Conservation (phyloP, 495 filamentous ascomycete genomes). For the Talaromyces ruber region DNA sequence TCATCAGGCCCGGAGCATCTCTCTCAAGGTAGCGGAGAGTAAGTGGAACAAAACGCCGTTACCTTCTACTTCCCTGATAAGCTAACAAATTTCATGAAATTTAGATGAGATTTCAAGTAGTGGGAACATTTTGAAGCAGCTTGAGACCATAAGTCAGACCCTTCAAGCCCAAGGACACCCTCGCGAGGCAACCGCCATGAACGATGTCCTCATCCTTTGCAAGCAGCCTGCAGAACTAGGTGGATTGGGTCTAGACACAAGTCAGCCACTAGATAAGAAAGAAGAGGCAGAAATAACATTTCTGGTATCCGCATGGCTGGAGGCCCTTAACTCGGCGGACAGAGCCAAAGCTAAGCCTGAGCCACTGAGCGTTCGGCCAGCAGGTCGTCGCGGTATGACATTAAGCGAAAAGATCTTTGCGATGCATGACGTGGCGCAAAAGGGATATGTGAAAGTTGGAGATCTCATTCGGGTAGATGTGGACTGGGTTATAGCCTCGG, state of each 20-base stretch:
- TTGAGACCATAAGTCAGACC: not conserved
- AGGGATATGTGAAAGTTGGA: conserved; percentile 25
- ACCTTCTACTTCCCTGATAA: not conserved
- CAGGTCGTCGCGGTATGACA: conserved; percentile 27
- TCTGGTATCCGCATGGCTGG: conserved; percentile 23
- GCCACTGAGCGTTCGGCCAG: conserved; percentile 11
- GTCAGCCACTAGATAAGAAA: not conserved
- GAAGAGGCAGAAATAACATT: conserved; percentile 17
- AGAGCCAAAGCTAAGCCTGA: conserved; percentile 8
- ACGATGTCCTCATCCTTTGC: conserved; percentile 11
- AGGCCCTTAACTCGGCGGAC: conserved; percentile 30
- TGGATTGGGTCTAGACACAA: conserved; percentile 9
- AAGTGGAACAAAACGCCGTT: not conserved
- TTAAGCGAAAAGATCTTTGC: conserved; percentile 36
- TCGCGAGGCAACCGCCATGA: conserved; percentile 7
- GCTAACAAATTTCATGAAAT: not conserved
- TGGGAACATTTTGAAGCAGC: not conserved
- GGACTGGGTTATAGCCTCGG: conserved; percentile 35
- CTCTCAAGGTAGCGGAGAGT: not conserved
- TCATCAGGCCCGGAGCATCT: not conserved
- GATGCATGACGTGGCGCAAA: conserved; percentile 22
- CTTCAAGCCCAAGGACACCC: conserved; percentile 1
- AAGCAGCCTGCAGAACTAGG: conserved; percentile 10
- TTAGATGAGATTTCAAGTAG: not conserved
- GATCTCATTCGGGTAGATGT: conserved; percentile 29